Evolutionary conservation across 2,329 filamentous ascomycete genomes (phyloP).

Genomic region (Xylariaceae sp.): DNA sequence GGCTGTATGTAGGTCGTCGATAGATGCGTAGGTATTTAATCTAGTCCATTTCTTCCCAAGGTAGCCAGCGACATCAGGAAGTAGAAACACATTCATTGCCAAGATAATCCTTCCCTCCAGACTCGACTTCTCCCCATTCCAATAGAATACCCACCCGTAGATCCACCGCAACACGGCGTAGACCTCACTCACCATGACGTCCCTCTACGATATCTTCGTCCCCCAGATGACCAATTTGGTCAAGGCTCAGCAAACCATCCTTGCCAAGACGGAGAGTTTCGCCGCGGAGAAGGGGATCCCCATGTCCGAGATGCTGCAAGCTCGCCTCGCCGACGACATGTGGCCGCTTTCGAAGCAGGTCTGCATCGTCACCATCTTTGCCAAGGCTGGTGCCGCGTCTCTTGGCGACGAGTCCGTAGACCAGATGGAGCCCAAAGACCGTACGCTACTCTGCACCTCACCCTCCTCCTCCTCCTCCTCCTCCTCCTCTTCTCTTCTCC

Average conservation of each 20-base stretch:
- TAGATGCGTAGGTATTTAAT: no score
- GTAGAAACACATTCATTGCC: no score
- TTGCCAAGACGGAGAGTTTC: constrained; percentile 32
- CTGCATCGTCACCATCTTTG: constrained; percentile 13
- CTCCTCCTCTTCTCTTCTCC: neutral
- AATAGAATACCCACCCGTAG: no score
- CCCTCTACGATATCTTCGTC: constrained; percentile 39
- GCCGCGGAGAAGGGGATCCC: constrained; percentile 23
- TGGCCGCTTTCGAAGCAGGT: constrained; percentile 39
- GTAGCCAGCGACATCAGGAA: no score
- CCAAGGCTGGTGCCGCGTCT: neutral
- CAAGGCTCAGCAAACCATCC: constrained; percentile 28
- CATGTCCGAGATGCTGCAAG: constrained; percentile 22
- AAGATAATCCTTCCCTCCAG: no score
- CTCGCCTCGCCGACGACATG: constrained; percentile 38
- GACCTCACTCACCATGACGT: constrained; percentile 20
- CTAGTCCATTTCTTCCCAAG: no score
- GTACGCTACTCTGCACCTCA: neutral
- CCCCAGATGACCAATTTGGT: constrained; percentile 27
- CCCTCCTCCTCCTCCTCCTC: neutral
- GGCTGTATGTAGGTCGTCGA: no score
- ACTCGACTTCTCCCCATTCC: no score
- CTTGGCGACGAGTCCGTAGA: neutral
- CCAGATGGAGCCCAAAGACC: neutral
- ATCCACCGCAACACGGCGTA: neutral